These are phyloP conservation scores for Phlebiopsis flavidoalba DNA, from an alignment of 768 basidiomycete genomes.

Conservation along the genomic window DNA sequence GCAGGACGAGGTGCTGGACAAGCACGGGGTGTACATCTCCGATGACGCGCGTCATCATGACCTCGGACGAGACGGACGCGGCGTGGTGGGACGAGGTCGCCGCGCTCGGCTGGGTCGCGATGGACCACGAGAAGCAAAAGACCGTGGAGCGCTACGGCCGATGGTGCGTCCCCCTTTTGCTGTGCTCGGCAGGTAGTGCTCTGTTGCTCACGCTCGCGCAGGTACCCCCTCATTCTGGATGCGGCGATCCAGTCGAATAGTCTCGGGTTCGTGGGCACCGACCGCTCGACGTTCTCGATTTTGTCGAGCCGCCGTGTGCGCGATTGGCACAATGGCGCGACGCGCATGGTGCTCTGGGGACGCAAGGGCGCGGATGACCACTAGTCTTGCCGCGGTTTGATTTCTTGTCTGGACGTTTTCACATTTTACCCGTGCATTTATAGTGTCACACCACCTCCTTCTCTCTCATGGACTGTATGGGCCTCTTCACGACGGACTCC, in stretches of 20 bases:
- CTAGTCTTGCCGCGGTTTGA: slow-evolving; percentile 13
- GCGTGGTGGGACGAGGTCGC: slow-evolving; percentile 34
- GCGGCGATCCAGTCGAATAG: slow-evolving; percentile 66
- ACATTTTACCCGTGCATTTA: too few relatives aligned
- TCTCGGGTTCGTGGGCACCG: slow-evolving; percentile 67
- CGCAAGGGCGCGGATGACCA: slow-evolving; percentile 52
- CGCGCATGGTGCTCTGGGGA: slow-evolving; percentile 55
- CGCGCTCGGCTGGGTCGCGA: slow-evolving; percentile 30
- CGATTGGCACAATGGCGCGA: slow-evolving; percentile 58
- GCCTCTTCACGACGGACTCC: too few relatives aligned
- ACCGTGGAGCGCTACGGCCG: slow-evolving; percentile 30
- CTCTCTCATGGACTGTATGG: too few relatives aligned
- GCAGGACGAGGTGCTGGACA: slow-evolving; percentile 28
- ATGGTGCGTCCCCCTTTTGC: slow-evolving; percentile 24
- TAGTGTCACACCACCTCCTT: too few relatives aligned
- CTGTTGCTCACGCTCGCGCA: slow-evolving; percentile 18
- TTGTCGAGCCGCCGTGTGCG: slow-evolving; percentile 61
- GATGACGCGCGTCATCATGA: slow-evolving; percentile 33
- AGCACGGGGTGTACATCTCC: slow-evolving; percentile 25
- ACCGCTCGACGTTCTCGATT: slow-evolving; percentile 65
- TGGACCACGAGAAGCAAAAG: slow-evolving; percentile 27
- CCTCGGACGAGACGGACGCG: slow-evolving; percentile 37
- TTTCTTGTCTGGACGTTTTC: not conserved
- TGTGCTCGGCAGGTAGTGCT: not conserved
- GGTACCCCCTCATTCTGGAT: slow-evolving; percentile 73